Evolutionary conservation across 2,329 filamentous ascomycete species (phyloP).

Genomic region (Ramichloridium luteum): DNA sequence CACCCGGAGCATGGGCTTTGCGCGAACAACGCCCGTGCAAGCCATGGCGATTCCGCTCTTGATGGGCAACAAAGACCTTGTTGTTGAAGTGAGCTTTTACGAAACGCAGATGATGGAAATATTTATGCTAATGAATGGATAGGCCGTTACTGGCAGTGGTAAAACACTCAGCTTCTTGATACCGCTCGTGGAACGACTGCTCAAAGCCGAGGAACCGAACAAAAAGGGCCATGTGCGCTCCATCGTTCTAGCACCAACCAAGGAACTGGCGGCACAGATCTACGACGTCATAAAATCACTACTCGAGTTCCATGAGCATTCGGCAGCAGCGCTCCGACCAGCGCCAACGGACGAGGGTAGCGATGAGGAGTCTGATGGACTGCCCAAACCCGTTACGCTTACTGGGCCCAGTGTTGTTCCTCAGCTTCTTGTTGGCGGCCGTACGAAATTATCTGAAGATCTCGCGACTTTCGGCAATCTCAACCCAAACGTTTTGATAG

Average conservation of each 20-base stretch:
- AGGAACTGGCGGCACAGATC: slow-evolving; percentile 86
- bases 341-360: slow-evolving; percentile 28
- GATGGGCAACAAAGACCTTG: slow-evolving; percentile 80
- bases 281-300: slow-evolving; percentile 66
- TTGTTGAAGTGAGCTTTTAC: slow-evolving; percentile 53
- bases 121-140: background rate
- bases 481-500: slow-evolving; percentile 79
- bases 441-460: slow-evolving; percentile 71
- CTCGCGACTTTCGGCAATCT: slow-evolving; percentile 70
- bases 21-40: slow-evolving; percentile 87
- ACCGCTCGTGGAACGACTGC: slow-evolving; percentile 67
- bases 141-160: slow-evolving; percentile 80
- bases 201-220: slow-evolving; percentile 67
- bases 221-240: slow-evolving; percentile 84
- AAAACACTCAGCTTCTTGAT: slow-evolving; percentile 83
- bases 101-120: background rate
- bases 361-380: slow-evolving; percentile 27
- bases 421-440: slow-evolving; percentile 78
- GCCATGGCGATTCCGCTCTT: slow-evolving; percentile 82
- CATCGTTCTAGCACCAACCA: slow-evolving; percentile 83
- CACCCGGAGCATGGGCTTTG: slow-evolving; percentile 71
- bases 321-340: slow-evolving; percentile 54
- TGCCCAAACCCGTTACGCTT: slow-evolving; percentile 32
- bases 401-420: slow-evolving; percentile 52
- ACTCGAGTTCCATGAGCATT: slow-evolving; percentile 70